Percentiles rank a stretch among this genome's conserved stretches.
These are phyloP conservation scores for Dichotomopilus funicola DNA, from an alignment of 2,329 filamentous ascomycete genomes.

Conservation along the genomic window DNA sequence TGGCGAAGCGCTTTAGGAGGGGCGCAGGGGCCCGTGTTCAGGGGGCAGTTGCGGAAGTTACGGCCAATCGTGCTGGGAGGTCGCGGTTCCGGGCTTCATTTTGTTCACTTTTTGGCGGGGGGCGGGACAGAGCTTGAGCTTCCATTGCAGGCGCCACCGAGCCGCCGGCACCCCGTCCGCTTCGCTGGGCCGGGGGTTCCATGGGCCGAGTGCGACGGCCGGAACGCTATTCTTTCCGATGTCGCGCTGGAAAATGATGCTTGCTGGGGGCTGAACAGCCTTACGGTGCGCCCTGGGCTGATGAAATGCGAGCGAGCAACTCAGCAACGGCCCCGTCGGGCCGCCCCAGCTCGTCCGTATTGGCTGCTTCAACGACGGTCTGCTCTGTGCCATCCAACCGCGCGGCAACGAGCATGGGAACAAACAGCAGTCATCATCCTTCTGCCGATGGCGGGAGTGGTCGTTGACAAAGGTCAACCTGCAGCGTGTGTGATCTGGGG, in stretches of 20 bases:
- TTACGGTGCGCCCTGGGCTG: conserved; percentile 9
- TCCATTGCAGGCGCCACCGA: no score
- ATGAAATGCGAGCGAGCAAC: neutral
- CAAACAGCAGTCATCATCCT: no score
- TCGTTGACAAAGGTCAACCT: no score
- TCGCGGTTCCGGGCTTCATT: neutral
- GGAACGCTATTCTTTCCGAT: no score
- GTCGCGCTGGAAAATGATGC: no score
- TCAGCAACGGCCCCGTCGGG: neutral
- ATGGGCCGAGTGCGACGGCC: no score
- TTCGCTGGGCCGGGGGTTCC: no score
- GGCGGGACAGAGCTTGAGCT: neutral
- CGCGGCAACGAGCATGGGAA: no score
- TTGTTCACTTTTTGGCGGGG: neutral
- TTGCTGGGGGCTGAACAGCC: conserved; percentile 1
- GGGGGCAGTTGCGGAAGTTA: neutral
- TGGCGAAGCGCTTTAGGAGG: conserved; percentile 5
- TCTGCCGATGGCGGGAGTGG: no score
- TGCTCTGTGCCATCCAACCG: neutral
- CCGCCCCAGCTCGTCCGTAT: no score
- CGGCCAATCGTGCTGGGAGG: neutral
- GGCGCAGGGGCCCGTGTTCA: neutral
- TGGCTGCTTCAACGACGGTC: neutral
- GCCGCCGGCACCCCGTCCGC: no score
- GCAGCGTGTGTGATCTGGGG: no score